These are phyloP conservation scores for Ilyonectria sp. DNA, from an alignment of 2,329 filamentous ascomycete species.

Conservation along the genomic window DNA sequence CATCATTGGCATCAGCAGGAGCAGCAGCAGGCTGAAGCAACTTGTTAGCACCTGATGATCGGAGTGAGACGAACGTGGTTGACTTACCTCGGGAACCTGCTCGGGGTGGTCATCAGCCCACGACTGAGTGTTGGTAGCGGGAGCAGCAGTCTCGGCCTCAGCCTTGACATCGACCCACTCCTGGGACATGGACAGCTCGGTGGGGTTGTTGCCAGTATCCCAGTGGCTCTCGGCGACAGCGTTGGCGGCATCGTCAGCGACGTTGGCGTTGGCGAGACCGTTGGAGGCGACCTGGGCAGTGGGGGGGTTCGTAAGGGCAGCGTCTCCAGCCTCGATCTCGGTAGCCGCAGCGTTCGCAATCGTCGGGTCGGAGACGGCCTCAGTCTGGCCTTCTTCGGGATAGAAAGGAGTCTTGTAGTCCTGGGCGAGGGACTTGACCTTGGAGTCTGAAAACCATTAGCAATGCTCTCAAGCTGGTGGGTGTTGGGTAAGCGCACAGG, in stretches of 20 bases:
- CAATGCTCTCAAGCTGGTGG: neutral
- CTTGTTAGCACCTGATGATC: conserved; percentile 26
- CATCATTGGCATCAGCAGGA: conserved; percentile 68
- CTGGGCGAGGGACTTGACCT: conserved; percentile 61
- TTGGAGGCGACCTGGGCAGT: conserved; percentile 56
- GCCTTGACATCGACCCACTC: conserved; percentile 81
- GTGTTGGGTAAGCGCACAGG: conserved; percentile 71
- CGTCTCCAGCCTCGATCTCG: conserved; percentile 71
- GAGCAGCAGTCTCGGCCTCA: conserved; percentile 81
- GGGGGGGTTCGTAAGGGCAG: conserved; percentile 58
- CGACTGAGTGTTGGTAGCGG: conserved; percentile 73
- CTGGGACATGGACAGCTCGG: conserved; percentile 64
- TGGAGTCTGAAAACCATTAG: conserved; percentile 52
- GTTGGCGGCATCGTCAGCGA: conserved; percentile 69
- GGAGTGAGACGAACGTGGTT: neutral
- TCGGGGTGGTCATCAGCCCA: conserved; percentile 88
- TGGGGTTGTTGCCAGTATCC: conserved; percentile 65
- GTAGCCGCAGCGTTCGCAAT: conserved; percentile 77
- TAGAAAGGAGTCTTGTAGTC: conserved; percentile 66
- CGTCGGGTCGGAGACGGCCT: conserved; percentile 73
- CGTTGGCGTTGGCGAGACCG: conserved; percentile 65
- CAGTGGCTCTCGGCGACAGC: conserved; percentile 77
- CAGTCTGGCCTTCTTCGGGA: conserved; percentile 50
- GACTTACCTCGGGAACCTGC: conserved; percentile 60
- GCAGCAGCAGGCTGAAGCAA: conserved; percentile 53